phyloP scores from a whole-genome alignment of 2,329 filamentous ascomycete genomes.

The Botrytis hyacinthi region DNA sequence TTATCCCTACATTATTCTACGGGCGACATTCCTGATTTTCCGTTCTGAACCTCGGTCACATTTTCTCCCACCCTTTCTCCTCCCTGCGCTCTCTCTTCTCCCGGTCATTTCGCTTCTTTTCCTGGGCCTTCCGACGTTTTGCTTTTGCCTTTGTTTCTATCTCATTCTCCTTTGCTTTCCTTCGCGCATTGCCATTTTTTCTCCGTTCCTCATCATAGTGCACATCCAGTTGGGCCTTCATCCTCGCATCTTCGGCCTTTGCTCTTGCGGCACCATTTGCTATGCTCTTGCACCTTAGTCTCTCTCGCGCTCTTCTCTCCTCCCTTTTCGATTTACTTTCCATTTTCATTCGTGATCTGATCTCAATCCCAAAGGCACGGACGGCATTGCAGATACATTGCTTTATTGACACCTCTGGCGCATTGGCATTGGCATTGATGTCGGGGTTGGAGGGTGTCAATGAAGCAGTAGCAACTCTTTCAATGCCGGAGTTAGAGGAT shows the following conservation, averaged over 20 bases:
- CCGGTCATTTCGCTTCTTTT: background rate
- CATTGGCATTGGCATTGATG: background rate
- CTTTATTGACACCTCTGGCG: background rate
- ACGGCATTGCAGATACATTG: background rate
- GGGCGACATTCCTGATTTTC: background rate
- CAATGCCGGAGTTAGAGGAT: background rate
- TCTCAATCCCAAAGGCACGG: background rate
- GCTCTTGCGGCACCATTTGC: background rate
- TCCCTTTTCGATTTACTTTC: background rate
- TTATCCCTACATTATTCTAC: background rate
- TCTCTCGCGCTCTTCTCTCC: background rate
- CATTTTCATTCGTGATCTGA: background rate
- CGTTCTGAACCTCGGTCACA: background rate
- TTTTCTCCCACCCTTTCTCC: background rate
- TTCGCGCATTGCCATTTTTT: background rate
- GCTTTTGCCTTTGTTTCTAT: background rate
- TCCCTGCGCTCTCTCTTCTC: background rate
- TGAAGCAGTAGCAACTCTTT: too few species aligned
- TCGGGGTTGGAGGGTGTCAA: background rate
- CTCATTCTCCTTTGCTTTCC: background rate
- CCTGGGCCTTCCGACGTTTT: background rate
- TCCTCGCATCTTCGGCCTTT: conserved; percentile 4
- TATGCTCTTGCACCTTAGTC: background rate
- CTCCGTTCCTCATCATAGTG: conserved; percentile 14
- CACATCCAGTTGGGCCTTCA: background rate